Percentiles rank a stretch among this genome's conserved stretches.
Conservation (phyloP, 2,329 filamentous ascomycete genomes). For the Ceratocystis destructans region DNA sequence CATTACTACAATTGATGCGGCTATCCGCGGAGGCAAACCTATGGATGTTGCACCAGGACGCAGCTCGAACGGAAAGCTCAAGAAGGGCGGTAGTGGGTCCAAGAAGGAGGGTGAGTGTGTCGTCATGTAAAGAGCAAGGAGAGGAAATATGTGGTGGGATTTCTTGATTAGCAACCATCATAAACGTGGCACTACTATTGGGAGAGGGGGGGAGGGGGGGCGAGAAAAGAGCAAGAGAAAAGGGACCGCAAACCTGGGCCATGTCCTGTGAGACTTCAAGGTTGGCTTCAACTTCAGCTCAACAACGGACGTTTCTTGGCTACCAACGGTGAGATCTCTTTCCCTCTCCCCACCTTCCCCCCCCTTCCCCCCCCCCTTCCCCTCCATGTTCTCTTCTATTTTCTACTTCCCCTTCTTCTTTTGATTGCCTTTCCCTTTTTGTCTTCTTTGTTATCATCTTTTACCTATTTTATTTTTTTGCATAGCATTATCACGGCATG, state of each 20-base stretch:
- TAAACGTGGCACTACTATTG: too few species aligned
- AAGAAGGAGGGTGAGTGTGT: slow-evolving; percentile 32
- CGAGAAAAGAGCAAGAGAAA: too few species aligned
- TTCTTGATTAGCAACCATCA: too few species aligned
- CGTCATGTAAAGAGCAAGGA: slow-evolving; percentile 37
- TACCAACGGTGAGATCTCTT: not conserved
- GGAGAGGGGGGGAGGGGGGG: too few species aligned
- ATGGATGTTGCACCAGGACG: slow-evolving; percentile 42
- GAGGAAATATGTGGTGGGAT: not conserved
- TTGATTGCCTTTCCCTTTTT: not conserved
- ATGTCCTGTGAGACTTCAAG: too few species aligned
- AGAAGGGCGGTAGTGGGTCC: slow-evolving; percentile 31
- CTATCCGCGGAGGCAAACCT: slow-evolving; percentile 47
- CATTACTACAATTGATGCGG: slow-evolving; percentile 71
- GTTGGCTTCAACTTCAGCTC: too few species aligned
- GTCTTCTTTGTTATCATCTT: not conserved
- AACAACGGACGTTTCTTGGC: too few species aligned
- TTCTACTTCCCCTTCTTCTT: not conserved
- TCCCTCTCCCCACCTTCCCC: too few species aligned
- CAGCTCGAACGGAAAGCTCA: slow-evolving; percentile 35
- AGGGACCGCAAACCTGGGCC: too few species aligned
- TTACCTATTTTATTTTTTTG: not conserved
- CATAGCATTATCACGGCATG: slow-evolving; percentile 2
- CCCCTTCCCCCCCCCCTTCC: too few species aligned
- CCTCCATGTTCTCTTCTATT: not conserved